These are phyloP conservation scores for Cladosporium austrohemisphaericum DNA, from an alignment of 2,329 filamentous ascomycete species.

Conservation along the genomic window DNA sequence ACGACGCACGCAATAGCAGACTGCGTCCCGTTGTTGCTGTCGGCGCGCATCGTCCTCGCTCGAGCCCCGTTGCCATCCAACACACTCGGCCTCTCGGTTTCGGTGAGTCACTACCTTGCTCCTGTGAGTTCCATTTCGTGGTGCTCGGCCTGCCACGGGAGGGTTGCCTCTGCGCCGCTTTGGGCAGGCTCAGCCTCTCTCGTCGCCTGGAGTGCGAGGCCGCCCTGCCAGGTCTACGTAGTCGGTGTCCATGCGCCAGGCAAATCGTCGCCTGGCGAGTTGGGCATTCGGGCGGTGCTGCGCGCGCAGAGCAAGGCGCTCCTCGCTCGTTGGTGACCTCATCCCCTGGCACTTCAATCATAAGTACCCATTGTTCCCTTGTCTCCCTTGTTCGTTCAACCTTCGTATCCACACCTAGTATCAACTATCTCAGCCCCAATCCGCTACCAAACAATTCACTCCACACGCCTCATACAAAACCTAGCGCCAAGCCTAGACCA, in stretches of 20 bases:
- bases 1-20: not conserved
- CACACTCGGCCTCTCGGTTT: not conserved
- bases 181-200: conserved; percentile 9
- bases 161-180: not conserved
- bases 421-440: conserved; percentile 11
- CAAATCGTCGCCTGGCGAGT: conserved; percentile 1
- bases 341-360: not conserved
- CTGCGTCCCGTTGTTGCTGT: not conserved
- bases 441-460: conserved; percentile 10
- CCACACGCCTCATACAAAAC: conserved; percentile 10
- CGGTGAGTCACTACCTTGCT: conserved; percentile 6
- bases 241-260: not conserved
- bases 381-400: conserved; percentile 1
- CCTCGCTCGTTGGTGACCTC: not conserved
- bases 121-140: not conserved
- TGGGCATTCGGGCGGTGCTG: conserved; percentile 8
- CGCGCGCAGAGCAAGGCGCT: not conserved
- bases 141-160: not conserved
- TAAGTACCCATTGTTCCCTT: not conserved
- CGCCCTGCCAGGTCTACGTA: conserved; percentile 3
- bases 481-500: conserved; percentile 15
- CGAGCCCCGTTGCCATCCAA: conserved; percentile 3
- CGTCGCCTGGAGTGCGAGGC: not conserved
- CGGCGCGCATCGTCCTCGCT: conserved; percentile 1
- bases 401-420: conserved; percentile 11